Evolutionary conservation across 495 filamentous ascomycete species (phyloP).

Genomic region (Alectoria sarmentosa): DNA sequence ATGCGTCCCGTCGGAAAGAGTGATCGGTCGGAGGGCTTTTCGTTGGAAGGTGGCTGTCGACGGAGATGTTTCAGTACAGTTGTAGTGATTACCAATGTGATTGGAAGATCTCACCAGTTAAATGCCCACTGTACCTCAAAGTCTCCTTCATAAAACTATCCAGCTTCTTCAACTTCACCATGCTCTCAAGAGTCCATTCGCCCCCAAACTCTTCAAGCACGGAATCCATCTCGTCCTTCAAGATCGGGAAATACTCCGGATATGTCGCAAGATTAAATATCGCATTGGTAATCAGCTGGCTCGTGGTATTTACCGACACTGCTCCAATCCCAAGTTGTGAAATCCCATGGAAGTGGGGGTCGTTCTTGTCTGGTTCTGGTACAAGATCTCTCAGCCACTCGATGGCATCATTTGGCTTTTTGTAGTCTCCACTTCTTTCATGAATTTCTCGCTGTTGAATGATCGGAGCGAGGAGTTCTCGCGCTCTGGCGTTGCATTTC

Average conservation of each 20-base stretch:
- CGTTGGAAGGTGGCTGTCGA: slow-evolving; percentile 9
- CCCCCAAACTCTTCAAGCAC: slow-evolving; percentile 27
- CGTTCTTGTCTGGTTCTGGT: not conserved
- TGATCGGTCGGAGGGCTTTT: slow-evolving; percentile 1
- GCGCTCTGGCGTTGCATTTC: not conserved
- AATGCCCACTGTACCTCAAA: slow-evolving; percentile 26
- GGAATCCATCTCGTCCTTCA: slow-evolving; percentile 29
- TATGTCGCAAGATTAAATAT: slow-evolving; percentile 28
- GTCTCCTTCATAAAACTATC: slow-evolving; percentile 39
- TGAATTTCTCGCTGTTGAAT: not conserved
- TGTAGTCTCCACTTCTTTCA: not conserved
- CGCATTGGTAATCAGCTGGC: not conserved
- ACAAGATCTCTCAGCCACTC: not conserved
- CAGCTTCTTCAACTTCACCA: slow-evolving; percentile 18
- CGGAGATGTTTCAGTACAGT: not conserved
- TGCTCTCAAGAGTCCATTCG: slow-evolving; percentile 19
- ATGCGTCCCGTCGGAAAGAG: slow-evolving; percentile 6
- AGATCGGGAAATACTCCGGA: slow-evolving; percentile 30
- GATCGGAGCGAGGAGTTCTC: not conserved
- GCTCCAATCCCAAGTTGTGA: not conserved
- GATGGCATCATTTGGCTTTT: not conserved
- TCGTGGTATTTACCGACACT: slow-evolving; percentile 8
- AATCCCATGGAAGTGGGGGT: not conserved
- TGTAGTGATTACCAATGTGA: not conserved
- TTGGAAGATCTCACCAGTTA: not conserved